Evolutionary conservation across 2,329 filamentous ascomycete genomes (phyloP).

Genomic region (Cladosporium sp.): DNA sequence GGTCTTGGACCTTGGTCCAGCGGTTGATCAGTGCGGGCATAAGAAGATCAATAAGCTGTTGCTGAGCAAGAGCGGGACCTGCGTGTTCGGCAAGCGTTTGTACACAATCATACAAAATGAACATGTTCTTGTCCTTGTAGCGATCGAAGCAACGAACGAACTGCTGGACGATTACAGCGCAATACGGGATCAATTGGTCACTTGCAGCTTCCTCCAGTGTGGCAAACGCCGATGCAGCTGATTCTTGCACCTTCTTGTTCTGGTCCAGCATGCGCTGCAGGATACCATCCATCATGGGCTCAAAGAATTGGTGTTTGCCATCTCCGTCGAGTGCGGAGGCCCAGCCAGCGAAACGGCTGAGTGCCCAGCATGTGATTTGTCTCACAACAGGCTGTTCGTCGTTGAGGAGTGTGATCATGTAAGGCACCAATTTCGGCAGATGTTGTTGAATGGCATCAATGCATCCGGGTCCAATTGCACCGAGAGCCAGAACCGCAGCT

Average conservation of each 20-base stretch:
- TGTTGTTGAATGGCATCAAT: constrained; percentile 87
- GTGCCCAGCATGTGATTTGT: constrained; percentile 97
- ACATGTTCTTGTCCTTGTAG: constrained; percentile 99
- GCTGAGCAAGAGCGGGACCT: constrained; percentile 75
- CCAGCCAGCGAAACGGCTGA: constrained; percentile 92
- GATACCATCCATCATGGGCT: constrained; percentile 96
- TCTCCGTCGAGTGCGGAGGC: constrained; percentile 71
- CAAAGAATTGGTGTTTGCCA: constrained; percentile 77
- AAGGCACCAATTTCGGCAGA: constrained; percentile 85
- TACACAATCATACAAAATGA: constrained; percentile 96
- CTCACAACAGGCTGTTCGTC: constrained; percentile 88
- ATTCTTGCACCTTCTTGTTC: constrained; percentile 98
- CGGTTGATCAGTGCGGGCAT: constrained; percentile 91
- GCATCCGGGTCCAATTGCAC: constrained; percentile 92
- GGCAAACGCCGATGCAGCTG: constrained; percentile 91
- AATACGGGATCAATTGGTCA: constrained; percentile 77
- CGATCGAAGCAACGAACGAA: constrained; percentile 88
- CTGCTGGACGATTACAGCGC: constrained; percentile 84
- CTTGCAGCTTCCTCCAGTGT: constrained; percentile 93
- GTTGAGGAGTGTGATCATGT: constrained; percentile 80
- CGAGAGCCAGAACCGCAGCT: constrained; percentile 88
- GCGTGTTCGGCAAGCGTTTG: constrained; percentile 94
- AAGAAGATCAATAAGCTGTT: constrained; percentile 76
- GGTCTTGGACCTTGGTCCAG: constrained; percentile 83
- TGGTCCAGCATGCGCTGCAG: constrained; percentile 90